These are phyloP conservation scores for Penicillium oxalicum DNA, from an alignment of 2,329 filamentous ascomycete species.

Conservation along the genomic window DNA sequence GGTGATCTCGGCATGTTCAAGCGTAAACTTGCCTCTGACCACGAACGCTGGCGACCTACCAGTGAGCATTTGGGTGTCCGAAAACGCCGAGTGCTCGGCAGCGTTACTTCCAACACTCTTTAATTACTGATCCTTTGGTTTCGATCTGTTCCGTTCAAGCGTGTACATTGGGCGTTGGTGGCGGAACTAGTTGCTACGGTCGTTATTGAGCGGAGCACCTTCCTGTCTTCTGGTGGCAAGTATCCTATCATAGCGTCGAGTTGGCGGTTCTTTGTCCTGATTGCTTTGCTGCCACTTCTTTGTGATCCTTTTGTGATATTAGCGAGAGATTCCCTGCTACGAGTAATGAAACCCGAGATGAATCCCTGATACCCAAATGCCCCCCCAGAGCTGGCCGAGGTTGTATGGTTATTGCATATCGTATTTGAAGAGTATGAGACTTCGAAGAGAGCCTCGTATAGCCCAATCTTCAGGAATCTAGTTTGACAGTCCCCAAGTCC, in stretches of 20 bases:
- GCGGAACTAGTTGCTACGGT: constrained; percentile 6
- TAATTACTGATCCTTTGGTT: constrained; percentile 4
- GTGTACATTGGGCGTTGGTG: constrained; percentile 5
- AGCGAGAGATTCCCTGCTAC: constrained; percentile 17
- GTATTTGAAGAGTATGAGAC: too few species aligned
- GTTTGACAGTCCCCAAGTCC: too few species aligned
- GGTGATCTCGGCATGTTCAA: constrained; percentile 74
- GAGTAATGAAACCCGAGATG: constrained; percentile 20
- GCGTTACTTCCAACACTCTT: constrained; percentile 25
- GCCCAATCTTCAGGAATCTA: too few species aligned
- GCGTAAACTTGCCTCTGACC: constrained; percentile 77
- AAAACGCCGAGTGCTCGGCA: constrained; percentile 28
- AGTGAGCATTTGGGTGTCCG: constrained; percentile 18
- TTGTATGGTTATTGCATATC: not conserved
- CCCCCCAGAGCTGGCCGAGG: constrained; percentile 6
- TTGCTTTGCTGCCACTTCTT: constrained; percentile 5
- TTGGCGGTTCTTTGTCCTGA: not conserved
- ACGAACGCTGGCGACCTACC: constrained; percentile 35
- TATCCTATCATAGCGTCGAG: not conserved
- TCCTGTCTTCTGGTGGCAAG: constrained; percentile 1
- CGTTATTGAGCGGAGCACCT: constrained; percentile 6
- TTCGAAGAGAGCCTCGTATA: too few species aligned
- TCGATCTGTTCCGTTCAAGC: not conserved
- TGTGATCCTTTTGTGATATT: constrained; percentile 13
- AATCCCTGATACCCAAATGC: constrained; percentile 1